These are phyloP conservation scores for Penicillium thymicola DNA, from an alignment of 2,329 filamentous ascomycete species.

Conservation along the genomic window DNA sequence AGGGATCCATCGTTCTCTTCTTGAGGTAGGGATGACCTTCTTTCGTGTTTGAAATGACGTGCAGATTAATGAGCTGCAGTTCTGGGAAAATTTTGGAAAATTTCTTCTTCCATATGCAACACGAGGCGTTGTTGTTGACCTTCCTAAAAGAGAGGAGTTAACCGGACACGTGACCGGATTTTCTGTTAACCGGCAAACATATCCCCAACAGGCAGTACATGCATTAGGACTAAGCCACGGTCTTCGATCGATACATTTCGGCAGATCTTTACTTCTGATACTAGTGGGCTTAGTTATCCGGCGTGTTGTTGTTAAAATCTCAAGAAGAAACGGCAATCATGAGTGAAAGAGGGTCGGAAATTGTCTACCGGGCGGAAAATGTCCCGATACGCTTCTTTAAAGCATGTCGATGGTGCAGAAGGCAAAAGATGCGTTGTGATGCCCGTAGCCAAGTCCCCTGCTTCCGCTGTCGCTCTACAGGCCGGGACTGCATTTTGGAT, in stretches of 20 bases:
- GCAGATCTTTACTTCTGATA: background rate
- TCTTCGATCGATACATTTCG: background rate
- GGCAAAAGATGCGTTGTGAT: conserved; percentile 38
- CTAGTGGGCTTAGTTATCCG: too few relatives aligned
- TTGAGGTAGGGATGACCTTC: fast-evolving
- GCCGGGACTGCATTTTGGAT: conserved; percentile 35
- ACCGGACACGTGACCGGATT: conserved; percentile 15
- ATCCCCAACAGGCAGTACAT: background rate
- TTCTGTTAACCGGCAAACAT: background rate
- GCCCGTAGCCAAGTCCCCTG: conserved; percentile 36
- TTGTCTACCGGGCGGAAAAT: conserved; percentile 31
- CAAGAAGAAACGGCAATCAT: conserved; percentile 10
- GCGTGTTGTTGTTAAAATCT: background rate
- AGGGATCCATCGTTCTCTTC: background rate
- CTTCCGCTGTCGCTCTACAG: conserved; percentile 32
- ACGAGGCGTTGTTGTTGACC: background rate
- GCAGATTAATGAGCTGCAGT: background rate
- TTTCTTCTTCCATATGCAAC: background rate
- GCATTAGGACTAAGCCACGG: background rate
- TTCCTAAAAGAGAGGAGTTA: conserved; percentile 1
- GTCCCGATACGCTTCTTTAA: conserved; percentile 34
- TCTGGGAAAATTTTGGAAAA: conserved; percentile 43
- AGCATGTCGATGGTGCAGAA: conserved; percentile 36
- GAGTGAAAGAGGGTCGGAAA: conserved; percentile 29
- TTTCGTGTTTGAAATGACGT: background rate